These are phyloP conservation scores for Hypoxylon rubiginosum DNA, from an alignment of 2,329 filamentous ascomycete species.

Conservation along the genomic window DNA sequence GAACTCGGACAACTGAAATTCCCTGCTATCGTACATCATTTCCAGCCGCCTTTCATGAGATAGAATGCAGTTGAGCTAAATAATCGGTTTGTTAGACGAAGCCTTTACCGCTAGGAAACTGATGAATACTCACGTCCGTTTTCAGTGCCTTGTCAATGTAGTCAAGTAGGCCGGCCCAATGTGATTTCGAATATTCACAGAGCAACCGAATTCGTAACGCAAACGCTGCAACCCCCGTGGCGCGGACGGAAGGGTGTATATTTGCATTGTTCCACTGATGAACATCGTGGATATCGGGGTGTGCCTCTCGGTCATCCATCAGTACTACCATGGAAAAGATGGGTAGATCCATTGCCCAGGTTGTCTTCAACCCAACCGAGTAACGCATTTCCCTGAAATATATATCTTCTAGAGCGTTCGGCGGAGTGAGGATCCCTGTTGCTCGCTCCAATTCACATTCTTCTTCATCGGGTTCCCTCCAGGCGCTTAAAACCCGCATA, in stretches of 20 bases:
- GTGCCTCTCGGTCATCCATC: background rate
- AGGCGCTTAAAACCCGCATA: background rate
- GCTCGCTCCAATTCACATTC: background rate
- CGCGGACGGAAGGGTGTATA: background rate
- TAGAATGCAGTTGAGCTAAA: background rate
- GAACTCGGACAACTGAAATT: background rate
- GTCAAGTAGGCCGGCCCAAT: background rate
- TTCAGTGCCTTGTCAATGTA: background rate
- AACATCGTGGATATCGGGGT: too few species aligned
- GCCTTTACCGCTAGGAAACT: background rate
- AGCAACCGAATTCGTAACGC: background rate
- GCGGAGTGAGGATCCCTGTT: background rate
- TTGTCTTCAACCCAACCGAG: background rate
- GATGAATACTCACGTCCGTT: background rate
- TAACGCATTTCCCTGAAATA: background rate
- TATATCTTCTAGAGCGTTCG: background rate
- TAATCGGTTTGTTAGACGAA: background rate
- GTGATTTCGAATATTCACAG: background rate
- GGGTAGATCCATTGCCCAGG: background rate
- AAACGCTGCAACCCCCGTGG: background rate
- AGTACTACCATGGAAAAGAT: constrained; percentile 1
- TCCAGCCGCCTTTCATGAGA: background rate
- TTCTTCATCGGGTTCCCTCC: too few species aligned
- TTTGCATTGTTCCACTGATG: background rate
- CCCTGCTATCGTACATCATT: constrained; percentile 1